Evolutionary conservation across 1,139 yeast species (phyloP).

Genomic region (Lodderomyces oxycetoniae): DNA sequence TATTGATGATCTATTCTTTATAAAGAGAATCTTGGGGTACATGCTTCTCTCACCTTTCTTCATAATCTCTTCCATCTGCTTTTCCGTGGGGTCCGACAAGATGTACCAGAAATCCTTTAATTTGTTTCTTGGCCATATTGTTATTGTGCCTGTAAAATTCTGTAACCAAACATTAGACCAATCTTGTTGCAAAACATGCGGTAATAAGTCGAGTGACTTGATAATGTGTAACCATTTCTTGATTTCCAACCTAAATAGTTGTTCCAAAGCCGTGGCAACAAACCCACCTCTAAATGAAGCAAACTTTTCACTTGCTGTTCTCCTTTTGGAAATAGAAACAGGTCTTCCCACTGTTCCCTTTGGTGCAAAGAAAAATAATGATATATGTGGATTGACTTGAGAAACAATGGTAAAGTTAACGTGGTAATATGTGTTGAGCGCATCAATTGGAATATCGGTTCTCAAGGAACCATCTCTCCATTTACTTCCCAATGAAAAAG

Average conservation of each 20-base stretch:
- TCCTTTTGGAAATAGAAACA: constrained; percentile 53
- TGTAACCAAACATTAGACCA: constrained; percentile 80
- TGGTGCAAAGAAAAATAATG: constrained; percentile 72
- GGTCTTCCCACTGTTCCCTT: constrained; percentile 81
- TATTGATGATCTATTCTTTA: constrained; percentile 56
- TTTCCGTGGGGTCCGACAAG: constrained; percentile 63
- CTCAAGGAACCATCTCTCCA: constrained; percentile 75
- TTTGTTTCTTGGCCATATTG: constrained; percentile 68
- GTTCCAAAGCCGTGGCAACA: constrained; percentile 67
- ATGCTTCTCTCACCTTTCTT: constrained; percentile 61
- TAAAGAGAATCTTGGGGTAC: constrained; percentile 62
- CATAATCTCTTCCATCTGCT: constrained; percentile 52
- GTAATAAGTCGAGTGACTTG: constrained; percentile 61
- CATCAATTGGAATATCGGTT: constrained; percentile 67
- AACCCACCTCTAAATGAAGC: constrained; percentile 70
- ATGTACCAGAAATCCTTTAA: constrained; percentile 60
- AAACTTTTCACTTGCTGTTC: constrained; percentile 31
- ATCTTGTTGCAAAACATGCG: constrained; percentile 68
- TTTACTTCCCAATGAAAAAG: constrained; percentile 69
- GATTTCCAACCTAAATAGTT: constrained; percentile 64
- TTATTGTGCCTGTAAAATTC: constrained; percentile 68
- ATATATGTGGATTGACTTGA: constrained; percentile 80
- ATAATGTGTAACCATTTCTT: constrained; percentile 70
- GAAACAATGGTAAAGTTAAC: constrained; percentile 74
- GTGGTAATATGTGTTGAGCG: constrained; percentile 70